Percentiles rank a stretch among this genome's conserved stretches.
Evolutionary conservation across 495 filamentous ascomycete species (phyloP).

Genomic region (Penicillium subrubescens): DNA sequence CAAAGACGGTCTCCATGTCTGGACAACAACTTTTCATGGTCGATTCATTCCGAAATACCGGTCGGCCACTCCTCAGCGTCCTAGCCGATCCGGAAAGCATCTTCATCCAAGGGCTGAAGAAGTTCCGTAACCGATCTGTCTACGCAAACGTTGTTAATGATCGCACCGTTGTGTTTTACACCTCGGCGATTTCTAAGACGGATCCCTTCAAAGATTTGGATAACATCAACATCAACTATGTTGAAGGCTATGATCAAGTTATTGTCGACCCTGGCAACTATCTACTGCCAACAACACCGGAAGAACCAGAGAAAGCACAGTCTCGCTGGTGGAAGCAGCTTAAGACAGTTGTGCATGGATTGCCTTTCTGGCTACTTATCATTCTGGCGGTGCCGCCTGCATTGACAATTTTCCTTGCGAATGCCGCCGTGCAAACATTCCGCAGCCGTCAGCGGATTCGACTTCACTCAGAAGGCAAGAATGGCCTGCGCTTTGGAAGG

Average conservation of each 20-base stretch:
- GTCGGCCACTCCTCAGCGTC: constrained; percentile 74
- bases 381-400: constrained; percentile 68
- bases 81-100: constrained; percentile 83
- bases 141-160: constrained; percentile 91
- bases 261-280: constrained; percentile 73
- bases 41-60: constrained; percentile 81
- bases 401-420: constrained; percentile 68
- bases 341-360: constrained; percentile 32
- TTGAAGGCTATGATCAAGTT: constrained; percentile 71
- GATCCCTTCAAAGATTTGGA: constrained; percentile 74
- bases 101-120: constrained; percentile 77
- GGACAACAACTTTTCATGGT: constrained; percentile 86
- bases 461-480: constrained; percentile 71
- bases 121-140: constrained; percentile 70
- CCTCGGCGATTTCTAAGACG: constrained; percentile 68
- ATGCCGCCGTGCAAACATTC: constrained; percentile 72
- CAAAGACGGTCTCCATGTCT: constrained; percentile 73
- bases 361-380: constrained; percentile 65
- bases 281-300: constrained; percentile 45
- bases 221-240: constrained; percentile 67
- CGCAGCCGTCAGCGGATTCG: constrained; percentile 72
- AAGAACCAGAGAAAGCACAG: constrained; percentile 36
- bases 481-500: constrained; percentile 60
- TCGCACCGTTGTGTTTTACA: constrained; percentile 77
- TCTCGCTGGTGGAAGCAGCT: constrained; percentile 30